Conservation (phyloP, 2,329 filamentous ascomycete genomes). For the Aspergillus sp. region DNA sequence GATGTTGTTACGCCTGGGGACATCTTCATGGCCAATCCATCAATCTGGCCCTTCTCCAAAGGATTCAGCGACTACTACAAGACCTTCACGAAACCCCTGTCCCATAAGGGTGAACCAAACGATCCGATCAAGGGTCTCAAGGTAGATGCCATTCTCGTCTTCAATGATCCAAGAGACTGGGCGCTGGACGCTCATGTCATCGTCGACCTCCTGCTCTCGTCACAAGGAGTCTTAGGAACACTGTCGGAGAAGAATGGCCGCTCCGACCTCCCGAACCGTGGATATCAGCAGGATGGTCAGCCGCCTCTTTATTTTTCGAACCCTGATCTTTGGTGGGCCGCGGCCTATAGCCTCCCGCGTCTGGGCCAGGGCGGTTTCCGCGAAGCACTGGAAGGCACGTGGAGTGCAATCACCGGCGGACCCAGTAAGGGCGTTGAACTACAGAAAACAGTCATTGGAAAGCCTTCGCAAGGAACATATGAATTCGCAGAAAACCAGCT, state of each 20-base stretch:
- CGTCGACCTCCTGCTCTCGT: constrained; percentile 77
- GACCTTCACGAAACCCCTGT: constrained; percentile 38
- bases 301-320: constrained; percentile 86
- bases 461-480: constrained; percentile 77
- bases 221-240: constrained; percentile 77
- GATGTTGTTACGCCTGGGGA: constrained; percentile 84
- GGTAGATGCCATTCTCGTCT: constrained; percentile 88
- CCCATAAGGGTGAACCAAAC: constrained; percentile 35
- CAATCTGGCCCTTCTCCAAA: constrained; percentile 80
- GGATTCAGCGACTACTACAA: constrained; percentile 64
- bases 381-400: constrained; percentile 76
- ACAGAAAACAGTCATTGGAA: constrained; percentile 71
- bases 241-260: constrained; percentile 71
- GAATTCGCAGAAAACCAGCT: constrained; percentile 78
- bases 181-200: constrained; percentile 85
- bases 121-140: constrained; percentile 60
- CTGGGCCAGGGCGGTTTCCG: constrained; percentile 91
- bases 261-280: constrained; percentile 63
- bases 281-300: constrained; percentile 81
- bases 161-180: constrained; percentile 97
- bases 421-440: constrained; percentile 55
- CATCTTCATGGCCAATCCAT: constrained; percentile 70
- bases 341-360: constrained; percentile 78
- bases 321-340: constrained; percentile 85
- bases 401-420: constrained; percentile 68